Conservation (phyloP, 1,139 yeast genomes). For the Saccharomyces pastorianus region DNA sequence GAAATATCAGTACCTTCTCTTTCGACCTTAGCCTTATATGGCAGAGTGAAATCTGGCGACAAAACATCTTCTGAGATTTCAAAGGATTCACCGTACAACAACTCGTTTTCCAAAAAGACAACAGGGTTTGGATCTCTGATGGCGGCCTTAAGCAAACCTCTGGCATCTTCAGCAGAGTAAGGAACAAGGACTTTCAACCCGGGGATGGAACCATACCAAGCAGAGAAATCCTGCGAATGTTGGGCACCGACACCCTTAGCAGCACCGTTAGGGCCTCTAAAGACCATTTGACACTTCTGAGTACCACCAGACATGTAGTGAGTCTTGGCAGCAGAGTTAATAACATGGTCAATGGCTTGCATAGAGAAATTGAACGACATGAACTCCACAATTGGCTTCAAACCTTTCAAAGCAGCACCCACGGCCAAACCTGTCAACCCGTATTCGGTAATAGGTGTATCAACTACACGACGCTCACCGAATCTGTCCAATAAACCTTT, state of each 20-base stretch:
- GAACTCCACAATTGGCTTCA: conserved; percentile 94
- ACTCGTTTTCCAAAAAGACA: conserved; percentile 90
- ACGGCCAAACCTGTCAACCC: conserved; percentile 97
- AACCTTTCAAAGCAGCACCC: conserved; percentile 95
- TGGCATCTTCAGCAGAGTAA: conserved; percentile 90
- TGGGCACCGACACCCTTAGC: conserved; percentile 99
- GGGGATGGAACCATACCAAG: conserved; percentile 98
- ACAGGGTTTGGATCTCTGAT: conserved; percentile 98
- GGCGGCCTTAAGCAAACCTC: conserved; percentile 92
- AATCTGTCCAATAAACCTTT: conserved; percentile 93
- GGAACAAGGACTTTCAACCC: conserved; percentile 96
- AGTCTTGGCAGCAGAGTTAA: conserved; percentile 97
- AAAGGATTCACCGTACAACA: conserved; percentile 85
- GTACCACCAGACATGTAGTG: conserved; percentile 99
- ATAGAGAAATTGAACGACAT: conserved; percentile 99
- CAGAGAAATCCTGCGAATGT: conserved; percentile 95
- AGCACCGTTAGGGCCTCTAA: conserved; percentile 99
- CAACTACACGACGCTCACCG: conserved; percentile 93
- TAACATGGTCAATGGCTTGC: conserved; percentile 98
- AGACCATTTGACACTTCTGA: conserved; percentile 92
- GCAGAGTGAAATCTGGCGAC: conserved; percentile 80
- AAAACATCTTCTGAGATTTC: conserved; percentile 84
- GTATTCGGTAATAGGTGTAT: conserved; percentile 98
- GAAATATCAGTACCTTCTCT: conserved; percentile 86
- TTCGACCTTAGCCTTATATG: conserved; percentile 93